Conservation (phyloP, 306 rosid genomes). For the Argentina anserina region DNA sequence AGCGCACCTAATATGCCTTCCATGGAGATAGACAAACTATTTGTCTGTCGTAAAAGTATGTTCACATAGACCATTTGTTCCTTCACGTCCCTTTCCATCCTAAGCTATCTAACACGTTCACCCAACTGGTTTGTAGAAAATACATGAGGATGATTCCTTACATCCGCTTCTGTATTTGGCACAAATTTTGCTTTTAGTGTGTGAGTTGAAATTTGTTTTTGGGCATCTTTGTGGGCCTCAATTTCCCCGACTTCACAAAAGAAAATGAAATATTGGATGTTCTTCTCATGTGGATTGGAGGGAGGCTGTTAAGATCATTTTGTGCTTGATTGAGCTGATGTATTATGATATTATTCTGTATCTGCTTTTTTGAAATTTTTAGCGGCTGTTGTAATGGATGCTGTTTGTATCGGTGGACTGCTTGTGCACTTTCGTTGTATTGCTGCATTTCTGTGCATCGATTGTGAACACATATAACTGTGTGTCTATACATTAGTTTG, state of each 20-base stretch:
- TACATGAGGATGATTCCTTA: not conserved
- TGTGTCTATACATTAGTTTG: not conserved
- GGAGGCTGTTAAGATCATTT: not conserved
- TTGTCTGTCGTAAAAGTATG: not conserved
- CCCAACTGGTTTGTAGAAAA: not conserved
- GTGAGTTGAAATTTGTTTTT: not conserved
- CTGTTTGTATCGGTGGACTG: not conserved
- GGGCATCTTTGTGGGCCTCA: not conserved
- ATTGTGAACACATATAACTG: not conserved
- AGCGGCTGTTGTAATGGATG: not conserved
- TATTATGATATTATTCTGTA: not conserved
- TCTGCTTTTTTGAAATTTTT: not conserved
- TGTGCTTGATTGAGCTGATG: not conserved
- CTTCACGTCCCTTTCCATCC: not conserved
- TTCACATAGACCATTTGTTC: not conserved
- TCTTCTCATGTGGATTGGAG: not conserved
- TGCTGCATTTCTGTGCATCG: not conserved
- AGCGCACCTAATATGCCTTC: not conserved
- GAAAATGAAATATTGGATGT: not conserved
- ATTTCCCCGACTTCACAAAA: not conserved
- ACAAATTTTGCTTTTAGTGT: not conserved
- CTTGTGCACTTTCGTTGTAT: not conserved
- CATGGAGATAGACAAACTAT: not conserved
- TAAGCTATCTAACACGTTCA: not conserved
- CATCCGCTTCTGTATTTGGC: not conserved